Evolutionary conservation across 306 rosid genomes (phyloP).

Genomic region (Medicago ruthenica): DNA sequence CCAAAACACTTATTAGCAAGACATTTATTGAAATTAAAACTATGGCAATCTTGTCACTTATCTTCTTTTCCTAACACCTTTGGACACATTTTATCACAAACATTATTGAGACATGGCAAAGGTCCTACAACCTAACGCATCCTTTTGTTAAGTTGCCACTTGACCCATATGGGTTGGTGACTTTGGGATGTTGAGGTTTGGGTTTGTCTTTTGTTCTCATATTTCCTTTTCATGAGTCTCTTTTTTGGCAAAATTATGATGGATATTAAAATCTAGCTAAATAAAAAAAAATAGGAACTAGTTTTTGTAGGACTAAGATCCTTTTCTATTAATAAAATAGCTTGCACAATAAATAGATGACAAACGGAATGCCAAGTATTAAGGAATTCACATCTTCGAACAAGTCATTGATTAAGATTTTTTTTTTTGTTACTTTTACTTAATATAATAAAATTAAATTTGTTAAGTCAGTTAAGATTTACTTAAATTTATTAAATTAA

Average conservation of each 20-base stretch:
- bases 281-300: background rate
- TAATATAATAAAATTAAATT: no score
- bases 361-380: no score
- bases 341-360: no score
- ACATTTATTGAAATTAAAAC: background rate
- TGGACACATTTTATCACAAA: constrained; percentile 32
- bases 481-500: background rate
- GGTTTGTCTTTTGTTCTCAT: background rate
- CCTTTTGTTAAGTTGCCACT: constrained; percentile 28
- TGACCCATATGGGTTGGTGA: constrained; percentile 18
- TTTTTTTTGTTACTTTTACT: no score
- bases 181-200: background rate
- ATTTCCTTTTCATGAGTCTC: background rate
- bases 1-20: no score
- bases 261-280: background rate
- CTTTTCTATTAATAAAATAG: background rate
- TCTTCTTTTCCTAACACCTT: constrained; percentile 8
- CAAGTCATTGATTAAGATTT: no score
- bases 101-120: constrained; percentile 21
- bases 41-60: constrained; percentile 16
- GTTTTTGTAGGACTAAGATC: background rate
- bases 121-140: constrained; percentile 20
- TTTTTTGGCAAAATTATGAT: background rate
- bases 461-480: background rate
- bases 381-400: no score